Evolutionary conservation across 805 yeast species (phyloP).

Genomic region (Candida maesae): DNA sequence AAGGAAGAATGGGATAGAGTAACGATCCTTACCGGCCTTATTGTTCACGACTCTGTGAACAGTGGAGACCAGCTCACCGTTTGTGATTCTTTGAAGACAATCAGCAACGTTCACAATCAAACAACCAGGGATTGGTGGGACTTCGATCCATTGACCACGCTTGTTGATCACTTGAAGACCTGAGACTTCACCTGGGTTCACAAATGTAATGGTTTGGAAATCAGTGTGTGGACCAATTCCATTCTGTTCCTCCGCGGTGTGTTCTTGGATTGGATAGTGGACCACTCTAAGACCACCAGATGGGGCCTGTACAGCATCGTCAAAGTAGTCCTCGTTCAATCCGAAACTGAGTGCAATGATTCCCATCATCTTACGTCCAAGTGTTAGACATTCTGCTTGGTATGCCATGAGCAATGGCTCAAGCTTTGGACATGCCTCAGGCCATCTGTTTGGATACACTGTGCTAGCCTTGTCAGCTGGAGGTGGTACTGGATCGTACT

Average conservation of each 20-base stretch:
- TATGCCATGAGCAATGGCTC: conserved; percentile 22
- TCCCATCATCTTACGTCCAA: conserved; percentile 26
- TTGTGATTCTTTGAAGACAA: conserved; percentile 35
- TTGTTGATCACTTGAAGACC: conserved; percentile 37
- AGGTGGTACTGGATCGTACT: conserved; percentile 16
- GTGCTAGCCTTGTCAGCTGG: conserved; percentile 23
- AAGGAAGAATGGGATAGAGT: conserved; percentile 26
- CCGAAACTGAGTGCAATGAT: conserved; percentile 31
- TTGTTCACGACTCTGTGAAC: conserved; percentile 36
- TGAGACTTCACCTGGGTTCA: conserved; percentile 33
- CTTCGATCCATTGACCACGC: conserved; percentile 31
- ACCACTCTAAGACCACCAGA: conserved; percentile 30
- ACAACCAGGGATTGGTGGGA: conserved; percentile 32
- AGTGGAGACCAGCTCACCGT: conserved; percentile 35
- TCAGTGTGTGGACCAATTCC: conserved; percentile 41
- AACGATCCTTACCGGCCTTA: conserved; percentile 16
- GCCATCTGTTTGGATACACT: conserved; percentile 28
- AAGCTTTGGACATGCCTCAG: conserved; percentile 26
- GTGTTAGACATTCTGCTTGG: conserved; percentile 21
- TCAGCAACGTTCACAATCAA: conserved; percentile 39
- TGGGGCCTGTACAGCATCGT: conserved; percentile 24
- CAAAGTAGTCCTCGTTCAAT: conserved; percentile 27
- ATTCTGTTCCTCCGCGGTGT: conserved; percentile 27
- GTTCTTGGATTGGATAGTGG: conserved; percentile 33
- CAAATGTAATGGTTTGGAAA: conserved; percentile 34